Evolutionary conservation across 2,329 filamentous ascomycete genomes (phyloP), one percentile per base, ranked within the genome.

Genomic region (Fusarium sp.): DNA sequence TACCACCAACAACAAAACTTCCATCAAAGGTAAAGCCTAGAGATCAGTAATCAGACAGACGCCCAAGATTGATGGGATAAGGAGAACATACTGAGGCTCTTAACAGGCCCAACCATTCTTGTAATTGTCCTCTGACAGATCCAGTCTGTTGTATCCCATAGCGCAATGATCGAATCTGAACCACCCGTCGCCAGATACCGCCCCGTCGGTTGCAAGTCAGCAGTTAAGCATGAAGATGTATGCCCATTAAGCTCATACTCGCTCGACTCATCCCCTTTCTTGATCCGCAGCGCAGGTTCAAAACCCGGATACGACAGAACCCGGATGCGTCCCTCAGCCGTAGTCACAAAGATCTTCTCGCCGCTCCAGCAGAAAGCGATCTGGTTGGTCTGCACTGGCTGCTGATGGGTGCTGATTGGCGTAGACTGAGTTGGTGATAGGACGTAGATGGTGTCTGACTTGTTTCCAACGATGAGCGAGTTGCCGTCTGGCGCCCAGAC

Each of bases 91-190:
- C 87, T 89, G 58, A 95, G 84, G 75, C 88, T 92, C 74, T 88
- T 86, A 28, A 95, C 89, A 5, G 91, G 88, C 2, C 91, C 91
- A 11, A 86, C 85, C 82, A 93, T 91, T 72, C 87, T 85, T 36
- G 89, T 89, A 42, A 94, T 83, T 2, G 91, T 93, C 63, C 90
- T 86, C 74, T 90, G 87, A 75, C 92, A 94, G 58, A 92, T 88
- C 91, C 92, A 94, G 70, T 92, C 90, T 40, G 86, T 85, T 5
- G 92, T 94, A 74, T 95, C 92, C 90, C 92, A 95, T 5, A 95
- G 82, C 7, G 90, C 86, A 69, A 95, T 91, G 51, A 93, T 86
- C 2, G 91, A 91, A 74, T 95, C 92, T 11, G 90, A 89, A 11
- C 91, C 92, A 31, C 92, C 92, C 0, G 91, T 92, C 1, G 92